A percentile compares a stretch with the other conserved stretches of the same genome.
These are phyloP conservation scores for Tricladium varicosporioides DNA, from an alignment of 2,329 filamentous ascomycete genomes.

Conservation along the genomic window DNA sequence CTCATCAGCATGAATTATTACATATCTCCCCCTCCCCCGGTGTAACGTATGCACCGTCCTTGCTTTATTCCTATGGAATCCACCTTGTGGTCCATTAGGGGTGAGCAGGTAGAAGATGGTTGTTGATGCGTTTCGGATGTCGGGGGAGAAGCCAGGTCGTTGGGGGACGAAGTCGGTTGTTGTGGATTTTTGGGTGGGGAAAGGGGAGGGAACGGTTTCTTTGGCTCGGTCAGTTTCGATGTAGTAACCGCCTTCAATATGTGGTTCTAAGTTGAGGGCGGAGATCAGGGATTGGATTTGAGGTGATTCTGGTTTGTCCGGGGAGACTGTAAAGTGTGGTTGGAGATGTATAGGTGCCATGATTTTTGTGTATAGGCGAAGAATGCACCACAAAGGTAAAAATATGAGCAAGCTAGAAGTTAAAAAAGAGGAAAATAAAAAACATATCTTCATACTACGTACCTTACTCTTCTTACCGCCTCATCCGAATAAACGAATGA, in stretches of 20 bases:
- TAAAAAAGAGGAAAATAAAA: too few species aligned
- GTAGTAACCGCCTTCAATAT: conserved; percentile 66
- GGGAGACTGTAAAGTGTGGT: conserved; percentile 14
- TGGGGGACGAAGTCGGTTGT: conserved; percentile 37
- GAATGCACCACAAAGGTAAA: neutral
- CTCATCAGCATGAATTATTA: conserved; percentile 60
- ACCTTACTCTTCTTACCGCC: too few species aligned
- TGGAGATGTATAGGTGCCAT: conserved; percentile 28
- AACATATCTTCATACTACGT: too few species aligned
- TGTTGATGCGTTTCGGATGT: conserved; percentile 53
- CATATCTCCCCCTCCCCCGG: conserved; percentile 59
- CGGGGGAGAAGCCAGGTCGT: conserved; percentile 39
- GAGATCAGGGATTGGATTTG: conserved; percentile 39
- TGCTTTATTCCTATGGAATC: conserved; percentile 62
- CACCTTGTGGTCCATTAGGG: conserved; percentile 50
- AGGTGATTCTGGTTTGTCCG: conserved; percentile 32
- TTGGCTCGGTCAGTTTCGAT: conserved; percentile 57
- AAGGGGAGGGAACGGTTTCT: conserved; percentile 53
- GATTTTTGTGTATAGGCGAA: neutral
- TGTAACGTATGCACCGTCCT: conserved; percentile 66
- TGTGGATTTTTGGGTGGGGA: conserved; percentile 40
- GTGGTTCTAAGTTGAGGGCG: conserved; percentile 47
- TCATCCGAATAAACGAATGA: too few species aligned
- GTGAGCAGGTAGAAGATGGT: conserved; percentile 66
- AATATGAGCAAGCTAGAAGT: neutral